phyloP scores from a whole-genome alignment of 495 filamentous ascomycete species.

The Hypoxylon cercidicola region DNA sequence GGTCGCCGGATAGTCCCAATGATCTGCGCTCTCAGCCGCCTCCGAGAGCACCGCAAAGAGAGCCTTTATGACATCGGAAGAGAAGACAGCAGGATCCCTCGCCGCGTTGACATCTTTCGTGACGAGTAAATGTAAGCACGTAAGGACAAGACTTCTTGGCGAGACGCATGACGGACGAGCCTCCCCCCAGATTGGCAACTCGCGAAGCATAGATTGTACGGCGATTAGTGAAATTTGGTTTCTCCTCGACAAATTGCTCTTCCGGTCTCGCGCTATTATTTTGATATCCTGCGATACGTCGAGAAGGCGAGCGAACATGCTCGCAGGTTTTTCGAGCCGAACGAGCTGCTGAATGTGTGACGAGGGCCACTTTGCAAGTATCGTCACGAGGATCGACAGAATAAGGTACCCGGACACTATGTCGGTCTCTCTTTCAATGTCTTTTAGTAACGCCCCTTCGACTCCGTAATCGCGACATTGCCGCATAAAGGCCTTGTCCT shows the following conservation, averaged over 20 bases:
- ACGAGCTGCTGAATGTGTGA: conserved; percentile 63
- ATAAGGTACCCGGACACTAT: conserved; percentile 68
- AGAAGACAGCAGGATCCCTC: conserved; percentile 58
- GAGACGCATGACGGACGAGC: conserved; percentile 63
- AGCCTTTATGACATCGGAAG: conserved; percentile 58
- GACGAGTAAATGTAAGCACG: conserved; percentile 70
- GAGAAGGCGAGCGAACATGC: conserved; percentile 65
- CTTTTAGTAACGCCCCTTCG: conserved; percentile 70
- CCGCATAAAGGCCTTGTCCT: conserved; percentile 70
- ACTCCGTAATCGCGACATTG: conserved; percentile 82
- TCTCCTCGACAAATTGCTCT: conserved; percentile 74
- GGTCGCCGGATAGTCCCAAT: conserved; percentile 48
- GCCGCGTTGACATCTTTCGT: conserved; percentile 57
- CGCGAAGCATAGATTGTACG: conserved; percentile 60
- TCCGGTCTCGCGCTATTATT: conserved; percentile 67
- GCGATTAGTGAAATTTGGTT: conserved; percentile 63
- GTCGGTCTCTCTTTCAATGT: conserved; percentile 63
- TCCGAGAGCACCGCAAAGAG: conserved; percentile 62
- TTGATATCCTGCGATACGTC: conserved; percentile 61
- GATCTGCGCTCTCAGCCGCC: conserved; percentile 44
- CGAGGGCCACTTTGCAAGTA: conserved; percentile 63
- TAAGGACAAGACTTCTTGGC: conserved; percentile 71
- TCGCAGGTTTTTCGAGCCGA: conserved; percentile 57
- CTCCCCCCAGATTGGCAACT: conserved; percentile 66
- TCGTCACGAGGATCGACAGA: conserved; percentile 63